Evolutionary conservation across 352 stramenopile genomes (phyloP), one percentile per base, ranked within the genome.

Genomic region (Pythium phragmitis): DNA sequence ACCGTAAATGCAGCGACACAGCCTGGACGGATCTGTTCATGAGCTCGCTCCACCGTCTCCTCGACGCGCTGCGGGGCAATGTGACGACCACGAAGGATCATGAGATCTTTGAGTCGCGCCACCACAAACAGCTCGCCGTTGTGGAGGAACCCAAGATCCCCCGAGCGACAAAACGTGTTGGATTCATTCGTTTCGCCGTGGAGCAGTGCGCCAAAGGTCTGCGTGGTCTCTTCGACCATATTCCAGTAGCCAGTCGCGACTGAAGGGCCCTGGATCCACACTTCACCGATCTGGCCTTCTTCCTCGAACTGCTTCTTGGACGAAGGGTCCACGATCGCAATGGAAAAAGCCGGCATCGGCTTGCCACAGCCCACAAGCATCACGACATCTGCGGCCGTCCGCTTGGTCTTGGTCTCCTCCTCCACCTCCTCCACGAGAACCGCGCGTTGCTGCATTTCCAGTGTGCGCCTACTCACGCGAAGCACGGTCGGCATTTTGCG

Each of bases 221-320:
- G 74, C 43, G 87, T 65, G 3, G 83, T 90, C 65, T 87, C 82
- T 8, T 92, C 74, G 14, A 65, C 60, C 23, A 75, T 80, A 58
- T 91, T 84, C 77, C 79, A 94, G 67, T 94, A 94, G 12, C 85
- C 85, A 19, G 79, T 37, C 2, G 82, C 73, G 11, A 92, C 82
- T 6, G 81, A 91, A 7, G 80, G 77, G n/a, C 91, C 94, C 47
- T 87, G 70, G 7, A 98, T 78, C 94, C 94, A 99, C 42, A 99
- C 89, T 66, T 99, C 96, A 50, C 96, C 96, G 3, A 93, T 76
- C 28, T 86, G 69, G 30, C 77, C 34, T 39, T 39, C 58, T 26
- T 91, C 82, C 34, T 69, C 61, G 26, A 89, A 54, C 41, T 50
- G 21, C 59, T 81, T 67, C 48, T 76, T 77, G n/a, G 81, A 78